Evolutionary conservation across 805 yeast species (phyloP).

Genomic region (Candida vartiovaarae): DNA sequence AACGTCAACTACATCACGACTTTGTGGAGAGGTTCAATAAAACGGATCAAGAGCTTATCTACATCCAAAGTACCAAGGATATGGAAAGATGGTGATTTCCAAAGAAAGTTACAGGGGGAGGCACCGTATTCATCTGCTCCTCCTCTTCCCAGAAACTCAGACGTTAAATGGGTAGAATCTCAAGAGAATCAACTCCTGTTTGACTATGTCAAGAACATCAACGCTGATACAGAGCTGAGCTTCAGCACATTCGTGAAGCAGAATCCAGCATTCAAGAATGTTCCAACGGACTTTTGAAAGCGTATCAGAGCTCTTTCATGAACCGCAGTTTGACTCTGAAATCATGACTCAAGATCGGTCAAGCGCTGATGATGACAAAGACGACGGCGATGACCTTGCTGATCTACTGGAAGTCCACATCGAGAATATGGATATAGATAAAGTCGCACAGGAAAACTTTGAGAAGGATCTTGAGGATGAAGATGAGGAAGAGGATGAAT

Average conservation of each 20-base stretch:
- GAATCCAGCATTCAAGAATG: conserved; percentile 16
- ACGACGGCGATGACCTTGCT: background rate
- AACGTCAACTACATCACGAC: conserved; percentile 43
- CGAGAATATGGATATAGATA: background rate
- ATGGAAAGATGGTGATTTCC: conserved; percentile 49
- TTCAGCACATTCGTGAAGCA: conserved; percentile 19
- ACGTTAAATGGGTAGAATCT: conserved; percentile 36
- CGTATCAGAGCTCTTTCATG: conserved; percentile 24
- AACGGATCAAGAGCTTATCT: conserved; percentile 14
- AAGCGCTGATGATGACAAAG: conserved; percentile 5
- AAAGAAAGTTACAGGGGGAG: conserved; percentile 37
- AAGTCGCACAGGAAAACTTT: conserved; percentile 4
- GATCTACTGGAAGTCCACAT: background rate
- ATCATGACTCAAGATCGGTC: conserved; percentile 2
- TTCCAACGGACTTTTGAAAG: conserved; percentile 29
- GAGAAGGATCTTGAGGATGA: conserved; percentile 2
- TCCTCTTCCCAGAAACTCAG: conserved; percentile 21
- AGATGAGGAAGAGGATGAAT: background rate
- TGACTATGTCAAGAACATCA: conserved; percentile 21
- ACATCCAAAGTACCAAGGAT: conserved; percentile 42
- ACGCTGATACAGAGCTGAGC: conserved; percentile 5
- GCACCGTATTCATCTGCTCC: conserved; percentile 22
- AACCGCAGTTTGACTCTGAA: conserved; percentile 16
- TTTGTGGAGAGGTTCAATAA: conserved; percentile 32
- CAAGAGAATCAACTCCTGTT: conserved; percentile 30